Evolutionary conservation across 345 rosid species (phyloP), one percentile per base, ranked within the genome.

Genomic region (Rhizophora apiculata): DNA sequence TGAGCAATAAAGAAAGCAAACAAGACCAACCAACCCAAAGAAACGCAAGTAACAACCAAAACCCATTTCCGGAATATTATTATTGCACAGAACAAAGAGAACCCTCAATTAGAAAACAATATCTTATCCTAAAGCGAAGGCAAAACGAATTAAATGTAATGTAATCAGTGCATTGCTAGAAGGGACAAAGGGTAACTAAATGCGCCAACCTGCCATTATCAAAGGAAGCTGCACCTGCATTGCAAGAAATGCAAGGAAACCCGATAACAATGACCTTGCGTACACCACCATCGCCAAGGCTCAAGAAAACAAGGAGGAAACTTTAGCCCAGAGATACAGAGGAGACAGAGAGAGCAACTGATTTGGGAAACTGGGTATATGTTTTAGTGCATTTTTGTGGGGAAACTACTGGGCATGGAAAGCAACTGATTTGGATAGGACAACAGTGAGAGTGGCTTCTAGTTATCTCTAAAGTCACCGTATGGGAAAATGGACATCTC

Each of bases 171-270:
- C 46, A 53, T 6, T 8, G 20, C 69, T 37, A 60, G 62, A 57
- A 29, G 27, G 19, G 27, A 61, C 55, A 52, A 66, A 56, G 62
- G 63, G 59, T 5, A 61, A 43, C 34, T 24, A 59, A 29, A 64
- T 21, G 71, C 61, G 81, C 77, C 34, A 79, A 88, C 96, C 96
- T 66, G 86, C 87, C 54, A 77, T 30, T 56, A 68, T 58, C n/a
- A 65, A 63, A 52, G 88, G 91, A 64, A 85, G 80, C 68, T 81
- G 86, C 79, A 78, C 63, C 68, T 81, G 86, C 79, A 78, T 65
- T 69, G 75, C 82, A 64, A 81, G 75, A 76, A 82, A 77, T 21
- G 84, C 74, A 62, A 86, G 57, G 32, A 80, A 75, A 75, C 82
- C 82, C 82, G 85, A 57, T 51, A 85, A 57, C 48, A 75, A 69